Evolutionary conservation across 2,329 filamentous ascomycete genomes (phyloP), one percentile per base, ranked within the genome.

Genomic region (Fusarium denticulatum): DNA sequence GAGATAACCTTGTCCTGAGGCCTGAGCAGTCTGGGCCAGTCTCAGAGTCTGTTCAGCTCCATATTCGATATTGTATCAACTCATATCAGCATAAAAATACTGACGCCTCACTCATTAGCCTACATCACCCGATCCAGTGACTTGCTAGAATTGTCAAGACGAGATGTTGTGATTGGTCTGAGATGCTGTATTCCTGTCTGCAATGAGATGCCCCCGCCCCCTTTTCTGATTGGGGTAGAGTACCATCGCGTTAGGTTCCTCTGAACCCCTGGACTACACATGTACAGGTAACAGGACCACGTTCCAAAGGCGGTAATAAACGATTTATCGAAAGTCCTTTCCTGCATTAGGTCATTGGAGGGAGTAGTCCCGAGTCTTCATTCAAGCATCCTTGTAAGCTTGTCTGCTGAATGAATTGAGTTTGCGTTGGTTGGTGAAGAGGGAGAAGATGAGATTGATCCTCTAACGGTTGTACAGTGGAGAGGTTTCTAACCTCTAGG

Each of bases 71-170:
- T 43, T 50, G 28, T 42, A 42, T 47, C 56, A 60, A 32, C 40
- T 40, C 52, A 49, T 46, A 40, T 55, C 14, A 40, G 34, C 34
- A 55, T 30, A 40, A 55, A 52, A n/a, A 34, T 55, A 37, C 50
- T 55, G 24, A 52, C 49, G 63, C 64, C 64, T 61, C 64, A 16
- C 47, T 69, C 49, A 39, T 62, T 56, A 68, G 65, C 45, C 40
- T 53, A 42, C 47, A 36, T 58, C 40, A 22, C 37, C 59, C 66
- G 65, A 64, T 69, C 59, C 49, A 42, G 39, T 52, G 50, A 64
- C 50, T 69, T 65, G 67, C 66, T 69, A 30, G 59, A 69, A 65
- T 32, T 59, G 59, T 70, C 52, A 43, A 49, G 30, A 53, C 30
- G 40, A 20, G 45, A 37, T 16, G 46, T 24, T 58, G 46, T 69